Conservation (phyloP, 1,139 yeast species). For the Diutina rugosa region DNA sequence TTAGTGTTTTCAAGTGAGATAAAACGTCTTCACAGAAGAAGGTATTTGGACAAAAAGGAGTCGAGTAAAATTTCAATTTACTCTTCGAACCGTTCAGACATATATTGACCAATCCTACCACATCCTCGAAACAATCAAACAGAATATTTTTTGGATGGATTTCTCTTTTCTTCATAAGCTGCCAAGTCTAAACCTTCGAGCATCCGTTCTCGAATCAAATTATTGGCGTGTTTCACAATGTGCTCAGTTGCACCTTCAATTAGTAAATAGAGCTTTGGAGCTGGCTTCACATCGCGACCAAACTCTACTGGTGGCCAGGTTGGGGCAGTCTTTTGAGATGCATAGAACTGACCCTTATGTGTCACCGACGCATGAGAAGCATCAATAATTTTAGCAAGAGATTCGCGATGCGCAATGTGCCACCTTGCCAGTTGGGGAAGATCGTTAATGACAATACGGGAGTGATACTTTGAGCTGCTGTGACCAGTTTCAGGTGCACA, state of each 20-base stretch:
- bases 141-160: conserved; percentile 25
- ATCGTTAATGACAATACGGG: conserved; percentile 71
- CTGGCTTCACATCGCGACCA: conserved; percentile 31
- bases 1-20: too few relatives aligned
- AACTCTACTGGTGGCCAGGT: conserved; percentile 23
- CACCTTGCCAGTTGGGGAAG: conserved; percentile 77
- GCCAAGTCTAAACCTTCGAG: conserved; percentile 44
- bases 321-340: conserved; percentile 28
- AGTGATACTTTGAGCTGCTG: conserved; percentile 52
- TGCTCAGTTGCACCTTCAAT: conserved; percentile 66
- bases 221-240: conserved; percentile 56
- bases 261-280: conserved; percentile 64
- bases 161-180: conserved; percentile 25
- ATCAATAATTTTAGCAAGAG: conserved; percentile 53
- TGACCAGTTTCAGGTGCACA: conserved; percentile 50
- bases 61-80: neutral
- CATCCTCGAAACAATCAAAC: conserved; percentile 11
- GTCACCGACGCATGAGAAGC: conserved; percentile 72
- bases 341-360: conserved; percentile 67
- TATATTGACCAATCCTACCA: neutral
- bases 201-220: conserved; percentile 45
- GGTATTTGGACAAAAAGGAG: neutral
- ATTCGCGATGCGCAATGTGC: conserved; percentile 64
- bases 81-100: too few relatives aligned
- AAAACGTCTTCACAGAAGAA: too few relatives aligned